Evolutionary conservation across 306 rosid genomes (phyloP).

Genomic region (Adenanthera pavonina): DNA sequence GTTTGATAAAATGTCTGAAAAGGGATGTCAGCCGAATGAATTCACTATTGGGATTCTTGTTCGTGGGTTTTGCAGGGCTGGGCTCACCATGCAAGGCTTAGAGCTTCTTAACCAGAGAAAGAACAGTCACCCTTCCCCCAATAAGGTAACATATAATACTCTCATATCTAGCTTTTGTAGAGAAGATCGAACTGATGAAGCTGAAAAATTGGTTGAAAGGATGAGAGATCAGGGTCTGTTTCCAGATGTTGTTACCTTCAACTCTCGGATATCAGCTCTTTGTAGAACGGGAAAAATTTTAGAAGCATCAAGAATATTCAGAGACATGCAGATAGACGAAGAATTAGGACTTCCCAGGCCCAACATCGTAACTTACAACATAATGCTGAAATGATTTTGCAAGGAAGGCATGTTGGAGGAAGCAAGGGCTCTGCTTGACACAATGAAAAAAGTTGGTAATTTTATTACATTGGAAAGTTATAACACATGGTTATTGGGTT

Average conservation of each 20-base stretch:
- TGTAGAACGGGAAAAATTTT: conserved; percentile 71
- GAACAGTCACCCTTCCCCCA: conserved; percentile 40
- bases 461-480: conserved; percentile 62
- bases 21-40: conserved; percentile 79
- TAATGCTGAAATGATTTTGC: conserved; percentile 85
- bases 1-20: conserved; percentile 82
- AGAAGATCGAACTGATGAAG: conserved; percentile 66
- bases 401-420: conserved; percentile 77
- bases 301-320: conserved; percentile 88
- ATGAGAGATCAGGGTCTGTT: conserved; percentile 67
- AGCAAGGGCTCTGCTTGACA: conserved; percentile 68
- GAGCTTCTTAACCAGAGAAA: conserved; percentile 57
- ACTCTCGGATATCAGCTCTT: conserved; percentile 89
- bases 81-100: conserved; percentile 50
- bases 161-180: conserved; percentile 76
- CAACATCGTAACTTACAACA: conserved; percentile 66
- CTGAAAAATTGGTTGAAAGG: conserved; percentile 79
- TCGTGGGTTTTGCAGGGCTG: conserved; percentile 80
- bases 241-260: conserved; percentile 85
- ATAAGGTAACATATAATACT: conserved; percentile 75
- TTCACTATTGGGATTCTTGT: conserved; percentile 74
- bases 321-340: conserved; percentile 84
- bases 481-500: conserved; percentile 79
- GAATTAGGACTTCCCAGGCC: conserved; percentile 86
- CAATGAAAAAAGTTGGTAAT: conserved; percentile 55